Evolutionary conservation across 805 yeast species (phyloP).

Genomic region (Zygotorulaspora sp.): DNA sequence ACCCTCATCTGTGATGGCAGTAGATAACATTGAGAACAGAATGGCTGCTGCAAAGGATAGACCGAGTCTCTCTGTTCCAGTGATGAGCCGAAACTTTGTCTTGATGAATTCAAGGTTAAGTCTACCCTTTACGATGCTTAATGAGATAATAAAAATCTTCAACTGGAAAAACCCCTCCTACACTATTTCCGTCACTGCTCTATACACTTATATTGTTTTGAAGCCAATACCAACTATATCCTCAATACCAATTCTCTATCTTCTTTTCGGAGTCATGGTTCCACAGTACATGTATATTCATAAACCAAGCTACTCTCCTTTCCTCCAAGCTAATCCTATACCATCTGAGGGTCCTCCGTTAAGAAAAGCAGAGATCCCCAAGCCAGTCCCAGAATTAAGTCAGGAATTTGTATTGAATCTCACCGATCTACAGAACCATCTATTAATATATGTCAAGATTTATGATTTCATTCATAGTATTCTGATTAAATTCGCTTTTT

Average conservation of each 20-base stretch:
- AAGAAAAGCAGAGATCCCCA: constrained; percentile 47
- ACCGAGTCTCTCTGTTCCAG: constrained; percentile 64
- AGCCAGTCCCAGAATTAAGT: constrained; percentile 73
- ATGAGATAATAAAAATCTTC: constrained; percentile 49
- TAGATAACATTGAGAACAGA: constrained; percentile 46
- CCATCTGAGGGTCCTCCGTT: constrained; percentile 52
- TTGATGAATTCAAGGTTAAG: constrained; percentile 59
- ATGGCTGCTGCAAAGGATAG: constrained; percentile 56
- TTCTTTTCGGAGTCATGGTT: constrained; percentile 53
- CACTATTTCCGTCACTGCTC: constrained; percentile 53
- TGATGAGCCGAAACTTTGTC: constrained; percentile 65
- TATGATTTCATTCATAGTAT: constrained; percentile 55
- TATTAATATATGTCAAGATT: constrained; percentile 55
- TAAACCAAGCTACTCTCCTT: constrained; percentile 50
- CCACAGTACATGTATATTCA: constrained; percentile 63
- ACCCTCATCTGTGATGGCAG: constrained; percentile 45
- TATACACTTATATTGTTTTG: constrained; percentile 50
- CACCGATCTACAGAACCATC: constrained; percentile 80
- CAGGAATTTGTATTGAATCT: constrained; percentile 72
- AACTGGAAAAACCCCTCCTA: constrained; percentile 61
- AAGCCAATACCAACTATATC: constrained; percentile 53
- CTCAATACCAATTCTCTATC: constrained; percentile 50
- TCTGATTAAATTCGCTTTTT: constrained; percentile 56
- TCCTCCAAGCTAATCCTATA: constrained; percentile 38
- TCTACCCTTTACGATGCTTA: constrained; percentile 56